Evolutionary conservation across 2,329 filamentous ascomycete species (phyloP).

Genomic region (Emmonsiellopsis sp.): DNA sequence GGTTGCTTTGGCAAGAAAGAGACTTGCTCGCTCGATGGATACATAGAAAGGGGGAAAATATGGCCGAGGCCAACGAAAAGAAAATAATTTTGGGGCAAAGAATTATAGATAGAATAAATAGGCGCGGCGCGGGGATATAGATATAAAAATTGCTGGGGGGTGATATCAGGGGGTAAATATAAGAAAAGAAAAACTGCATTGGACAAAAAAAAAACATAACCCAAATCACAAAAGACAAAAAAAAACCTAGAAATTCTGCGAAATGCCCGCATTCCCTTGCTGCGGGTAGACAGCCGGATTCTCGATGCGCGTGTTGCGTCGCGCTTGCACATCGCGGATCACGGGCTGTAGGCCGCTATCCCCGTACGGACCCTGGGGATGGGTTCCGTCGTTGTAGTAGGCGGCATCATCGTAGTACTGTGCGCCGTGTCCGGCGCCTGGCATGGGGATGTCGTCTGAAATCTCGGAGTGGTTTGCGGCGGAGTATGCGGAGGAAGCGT

Average conservation of each 20-base stretch:
- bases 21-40: no score
- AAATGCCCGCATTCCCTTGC: slow-evolving; percentile 82
- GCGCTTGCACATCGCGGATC: slow-evolving; percentile 84
- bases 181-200: background rate
- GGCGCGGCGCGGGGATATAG: no score
- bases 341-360: slow-evolving; percentile 57
- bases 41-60: no score
- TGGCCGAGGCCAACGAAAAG: no score
- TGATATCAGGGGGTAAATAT: background rate
- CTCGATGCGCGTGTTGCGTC: slow-evolving; percentile 91
- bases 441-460: slow-evolving; percentile 46
- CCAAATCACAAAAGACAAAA: background rate
- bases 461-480: slow-evolving; percentile 63
- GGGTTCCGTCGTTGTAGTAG: slow-evolving; percentile 42
- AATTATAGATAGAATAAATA: no score
- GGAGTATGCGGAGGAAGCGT: slow-evolving; percentile 93
- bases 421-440: slow-evolving; percentile 34
- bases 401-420: slow-evolving; percentile 47
- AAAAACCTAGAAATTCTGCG: slow-evolving; percentile 74
- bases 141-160: no score
- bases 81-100: no score
- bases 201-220: background rate
- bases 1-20: no score
- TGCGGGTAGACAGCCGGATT: slow-evolving; percentile 81
- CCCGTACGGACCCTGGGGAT: slow-evolving; percentile 43